phyloP scores from a whole-genome alignment of 2,329 filamentous ascomycete species.

The Ceratocystis albifundus region DNA sequence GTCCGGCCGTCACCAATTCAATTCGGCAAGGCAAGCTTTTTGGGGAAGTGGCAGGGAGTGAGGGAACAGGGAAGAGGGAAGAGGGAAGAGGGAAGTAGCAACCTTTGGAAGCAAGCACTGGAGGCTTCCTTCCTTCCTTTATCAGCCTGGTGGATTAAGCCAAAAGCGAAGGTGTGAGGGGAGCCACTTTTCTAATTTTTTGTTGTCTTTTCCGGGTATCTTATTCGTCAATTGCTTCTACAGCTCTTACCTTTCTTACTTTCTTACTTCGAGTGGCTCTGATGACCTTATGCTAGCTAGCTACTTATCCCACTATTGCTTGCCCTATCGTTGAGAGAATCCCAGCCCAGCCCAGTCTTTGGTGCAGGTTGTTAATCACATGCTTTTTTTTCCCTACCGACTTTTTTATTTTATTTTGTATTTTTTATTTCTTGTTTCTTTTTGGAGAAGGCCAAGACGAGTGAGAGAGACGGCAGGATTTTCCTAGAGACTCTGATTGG shows the following conservation, averaged over 20 bases:
- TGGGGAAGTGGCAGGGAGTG: slow-evolving; percentile 3
- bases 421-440: too few relatives aligned
- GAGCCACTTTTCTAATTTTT: not conserved
- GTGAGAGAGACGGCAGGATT: not conserved
- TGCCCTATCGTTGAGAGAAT: not conserved
- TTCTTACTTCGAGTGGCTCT: not conserved
- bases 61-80: too few relatives aligned
- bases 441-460: not conserved
- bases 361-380: not conserved
- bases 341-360: not conserved
- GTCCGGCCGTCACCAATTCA: not conserved
- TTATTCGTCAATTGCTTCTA: not conserved
- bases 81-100: too few relatives aligned
- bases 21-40: slow-evolving; percentile 6
- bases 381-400: not conserved
- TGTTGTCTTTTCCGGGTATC: not conserved
- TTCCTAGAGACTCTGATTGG: not conserved
- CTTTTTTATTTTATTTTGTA: too few relatives aligned
- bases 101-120: slow-evolving; percentile 1
- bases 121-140: slow-evolving; percentile 7
- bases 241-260: too few relatives aligned
- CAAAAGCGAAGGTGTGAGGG: not conserved
- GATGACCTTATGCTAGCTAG: not conserved
- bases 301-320: not conserved
- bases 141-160: not conserved